Evolutionary conservation across 1,284 basidiomycete species (phyloP).

Genomic region (Microbotryum intermedium): DNA sequence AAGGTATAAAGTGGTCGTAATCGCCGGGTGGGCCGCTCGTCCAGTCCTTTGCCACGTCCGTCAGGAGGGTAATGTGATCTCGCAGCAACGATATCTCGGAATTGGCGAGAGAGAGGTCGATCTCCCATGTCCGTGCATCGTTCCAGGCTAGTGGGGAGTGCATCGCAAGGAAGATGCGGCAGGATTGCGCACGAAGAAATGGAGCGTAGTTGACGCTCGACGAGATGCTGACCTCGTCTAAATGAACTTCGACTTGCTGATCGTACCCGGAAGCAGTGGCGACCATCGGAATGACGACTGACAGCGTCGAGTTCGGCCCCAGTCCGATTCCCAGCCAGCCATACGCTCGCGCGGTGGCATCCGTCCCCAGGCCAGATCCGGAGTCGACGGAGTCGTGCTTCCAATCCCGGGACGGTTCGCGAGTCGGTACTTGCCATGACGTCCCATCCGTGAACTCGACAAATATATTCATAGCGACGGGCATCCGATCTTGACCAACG

Average conservation of each 20-base stretch:
- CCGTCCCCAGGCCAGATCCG: conserved; percentile 18
- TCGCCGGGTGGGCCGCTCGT: conserved; percentile 65
- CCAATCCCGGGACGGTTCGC: conserved; percentile 79
- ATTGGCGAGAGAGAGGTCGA: conserved; percentile 59
- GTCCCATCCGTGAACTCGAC: conserved; percentile 68
- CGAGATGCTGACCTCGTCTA: conserved; percentile 66
- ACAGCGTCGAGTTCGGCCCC: conserved; percentile 71
- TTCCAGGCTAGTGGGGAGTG: conserved; percentile 46
- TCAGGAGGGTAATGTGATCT: conserved; percentile 85
- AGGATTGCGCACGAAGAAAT: conserved; percentile 64
- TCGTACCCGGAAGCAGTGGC: conserved; percentile 64
- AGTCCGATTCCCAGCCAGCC: conserved; percentile 62
- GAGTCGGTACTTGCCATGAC: conserved; percentile 69
- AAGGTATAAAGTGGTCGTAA: conserved; percentile 73
- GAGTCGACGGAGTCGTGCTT: conserved; percentile 60
- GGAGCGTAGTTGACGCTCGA: conserved; percentile 80
- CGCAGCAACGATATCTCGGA: conserved; percentile 68
- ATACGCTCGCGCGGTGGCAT: conserved; percentile 52
- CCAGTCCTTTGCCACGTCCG: conserved; percentile 84
- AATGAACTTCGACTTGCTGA: conserved; percentile 64
- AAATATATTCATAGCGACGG: conserved; percentile 67
- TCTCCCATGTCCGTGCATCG: conserved; percentile 62
- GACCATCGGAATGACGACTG: conserved; percentile 72
- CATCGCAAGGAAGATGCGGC: conserved; percentile 41
- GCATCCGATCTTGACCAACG: conserved; percentile 70